Evolutionary conservation across 148 eudicot species (phyloP), one percentile per base, ranked within the genome.

Genomic region (Cornus florida): DNA sequence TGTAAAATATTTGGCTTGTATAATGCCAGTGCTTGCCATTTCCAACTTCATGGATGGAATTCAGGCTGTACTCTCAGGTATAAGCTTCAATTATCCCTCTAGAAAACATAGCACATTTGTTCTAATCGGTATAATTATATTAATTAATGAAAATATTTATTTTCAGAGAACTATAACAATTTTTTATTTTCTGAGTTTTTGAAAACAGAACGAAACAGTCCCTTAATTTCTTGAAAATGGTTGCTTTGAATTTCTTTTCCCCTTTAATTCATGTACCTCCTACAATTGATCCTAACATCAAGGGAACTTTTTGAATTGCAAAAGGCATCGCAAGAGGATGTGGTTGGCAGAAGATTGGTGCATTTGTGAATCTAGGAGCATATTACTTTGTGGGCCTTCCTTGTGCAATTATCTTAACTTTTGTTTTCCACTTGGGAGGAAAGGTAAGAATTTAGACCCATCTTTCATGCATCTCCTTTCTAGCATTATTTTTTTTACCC

Each of bases 11-110:
- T 32, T 78, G 17, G 78, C 84, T 50, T 69, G 76, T 0, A 57
- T 84, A 20, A 81, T 84, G 75, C 81, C 82, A 13, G 82, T 84
- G 20, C 82, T 84, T 6, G 84, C 72, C 23, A 53, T 78, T 48
- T 84, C 84, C 13, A 81, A 81, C 41, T 73, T 84, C 79, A 84
- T 81, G 81, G 84, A 84, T 75, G 87, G 87, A 73, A 77, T 84
- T 10, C 84, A 78, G 28, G 82, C 82, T 6, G 85, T 75, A 17
- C 68, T 83, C 6, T 79, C 82, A 83, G 83, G 76, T 83, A n/a
- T 14, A 35, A 68, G 16, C 24, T 33, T 75, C 7, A 14, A 76
- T 28, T 59, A 7, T 22, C 17, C 14, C 16, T 53, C 3, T 10
- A 1, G 12, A 53, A 10, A 53, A 13, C 16, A 53, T 14, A 10